phyloP scores from a whole-genome alignment of 495 filamentous ascomycete genomes.

The Penicillium parvum region DNA sequence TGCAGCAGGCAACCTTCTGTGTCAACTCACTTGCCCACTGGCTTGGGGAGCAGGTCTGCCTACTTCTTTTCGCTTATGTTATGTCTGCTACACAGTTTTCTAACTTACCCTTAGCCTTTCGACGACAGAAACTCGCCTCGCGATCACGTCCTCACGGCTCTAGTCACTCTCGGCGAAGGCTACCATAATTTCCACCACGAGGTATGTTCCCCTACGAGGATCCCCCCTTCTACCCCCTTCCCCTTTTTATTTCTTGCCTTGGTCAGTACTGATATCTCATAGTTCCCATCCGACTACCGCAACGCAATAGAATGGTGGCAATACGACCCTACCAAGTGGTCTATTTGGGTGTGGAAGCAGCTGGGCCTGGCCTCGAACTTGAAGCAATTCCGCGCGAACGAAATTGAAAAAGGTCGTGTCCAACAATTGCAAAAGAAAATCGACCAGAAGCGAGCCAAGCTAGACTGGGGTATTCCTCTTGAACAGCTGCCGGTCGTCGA shows the following conservation, averaged over 20 bases:
- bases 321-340: constrained; percentile 95
- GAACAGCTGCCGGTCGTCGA: too few relatives aligned
- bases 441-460: constrained; percentile 65
- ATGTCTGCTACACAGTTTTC: not conserved
- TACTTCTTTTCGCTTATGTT: not conserved
- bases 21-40: constrained; percentile 94
- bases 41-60: constrained; percentile 68
- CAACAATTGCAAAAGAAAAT: constrained; percentile 94
- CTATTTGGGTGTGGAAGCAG: constrained; percentile 83
- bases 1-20: constrained; percentile 94
- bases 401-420: too few relatives aligned
- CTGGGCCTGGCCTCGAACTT: constrained; percentile 83
- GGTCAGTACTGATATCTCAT: not conserved
- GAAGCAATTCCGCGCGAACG: constrained; percentile 92
- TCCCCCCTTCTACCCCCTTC: too few relatives aligned
- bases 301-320: constrained; percentile 93
- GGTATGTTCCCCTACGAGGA: constrained; percentile 9
- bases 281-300: constrained; percentile 93
- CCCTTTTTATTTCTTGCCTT: too few relatives aligned
- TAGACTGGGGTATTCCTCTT: constrained; percentile 90
- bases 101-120: constrained; percentile 57
- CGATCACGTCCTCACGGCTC: constrained; percentile 84
- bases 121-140: constrained; percentile 91
- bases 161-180: constrained; percentile 87
- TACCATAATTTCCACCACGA: constrained; percentile 97